phyloP scores from a whole-genome alignment of 2,329 filamentous ascomycete genomes.

The Xylaria digitata region DNA sequence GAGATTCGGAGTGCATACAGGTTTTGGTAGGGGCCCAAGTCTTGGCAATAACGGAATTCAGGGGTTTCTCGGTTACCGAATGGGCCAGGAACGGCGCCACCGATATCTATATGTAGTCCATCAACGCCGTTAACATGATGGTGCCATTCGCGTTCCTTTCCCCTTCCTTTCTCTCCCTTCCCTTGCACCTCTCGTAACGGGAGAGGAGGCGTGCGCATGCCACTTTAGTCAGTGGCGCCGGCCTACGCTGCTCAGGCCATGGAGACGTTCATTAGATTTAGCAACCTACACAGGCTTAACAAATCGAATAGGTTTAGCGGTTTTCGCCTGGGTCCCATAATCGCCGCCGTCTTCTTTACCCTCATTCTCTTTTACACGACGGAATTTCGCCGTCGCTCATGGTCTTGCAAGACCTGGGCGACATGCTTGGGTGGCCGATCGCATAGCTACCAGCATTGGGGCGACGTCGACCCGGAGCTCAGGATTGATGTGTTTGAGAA shows the following conservation, averaged over 20 bases:
- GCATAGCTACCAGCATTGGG: conserved; percentile 44
- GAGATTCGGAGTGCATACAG: neutral
- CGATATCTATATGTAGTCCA: conserved; percentile 3
- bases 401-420: conserved; percentile 47
- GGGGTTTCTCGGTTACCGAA: conserved; percentile 18
- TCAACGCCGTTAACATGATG: neutral
- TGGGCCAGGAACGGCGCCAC: conserved; percentile 7
- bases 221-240: conserved; percentile 8
- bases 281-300: conserved; percentile 17
- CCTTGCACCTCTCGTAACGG: conserved; percentile 15
- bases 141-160: neutral
- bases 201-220: conserved; percentile 10
- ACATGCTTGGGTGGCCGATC: conserved; percentile 42
- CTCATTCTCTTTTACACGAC: conserved; percentile 46
- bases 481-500: conserved; percentile 39
- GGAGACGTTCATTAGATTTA: conserved; percentile 22
- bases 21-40: neutral
- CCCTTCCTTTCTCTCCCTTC: neutral
- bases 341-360: conserved; percentile 37
- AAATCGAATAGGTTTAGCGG: conserved; percentile 32
- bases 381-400: conserved; percentile 44
- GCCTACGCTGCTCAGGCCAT: conserved; percentile 10
- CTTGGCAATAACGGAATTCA: conserved; percentile 17
- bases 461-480: conserved; percentile 38
- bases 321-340: conserved; percentile 34